phyloP scores from a whole-genome alignment of 1,139 yeast genomes.

The Magnusiomyces sp. region DNA sequence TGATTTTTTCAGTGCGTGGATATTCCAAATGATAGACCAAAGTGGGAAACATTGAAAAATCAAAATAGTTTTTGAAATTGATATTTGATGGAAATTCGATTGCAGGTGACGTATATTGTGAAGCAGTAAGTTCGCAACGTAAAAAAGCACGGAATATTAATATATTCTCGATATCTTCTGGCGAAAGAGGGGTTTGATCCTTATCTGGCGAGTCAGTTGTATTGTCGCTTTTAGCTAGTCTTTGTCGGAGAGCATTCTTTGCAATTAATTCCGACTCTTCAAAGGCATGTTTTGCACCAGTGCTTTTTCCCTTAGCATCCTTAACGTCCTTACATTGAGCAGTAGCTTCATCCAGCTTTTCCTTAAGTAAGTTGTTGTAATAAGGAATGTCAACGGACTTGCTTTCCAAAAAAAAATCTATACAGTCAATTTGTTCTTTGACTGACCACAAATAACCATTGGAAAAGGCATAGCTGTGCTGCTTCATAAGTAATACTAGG shows the following conservation, averaged over 20 bases:
- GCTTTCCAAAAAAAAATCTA: neutral
- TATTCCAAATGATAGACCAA: conserved; percentile 58
- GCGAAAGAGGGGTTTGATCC: neutral
- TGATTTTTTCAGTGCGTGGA: conserved; percentile 63
- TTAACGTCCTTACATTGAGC: no score
- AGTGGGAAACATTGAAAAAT: conserved; percentile 85
- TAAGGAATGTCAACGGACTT: neutral
- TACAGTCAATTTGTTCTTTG: neutral
- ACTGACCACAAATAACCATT: conserved; percentile 74
- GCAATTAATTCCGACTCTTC: no score
- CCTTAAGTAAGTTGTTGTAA: no score
- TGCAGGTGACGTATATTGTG: conserved; percentile 22
- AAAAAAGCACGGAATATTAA: conserved; percentile 3
- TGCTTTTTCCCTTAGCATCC: no score
- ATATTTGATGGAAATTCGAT: conserved; percentile 62
- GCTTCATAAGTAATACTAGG: conserved; percentile 82
- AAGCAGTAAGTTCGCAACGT: neutral
- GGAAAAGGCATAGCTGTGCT: conserved; percentile 83
- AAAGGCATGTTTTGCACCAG: no score
- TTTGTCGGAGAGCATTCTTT: no score
- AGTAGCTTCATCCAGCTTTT: no score
- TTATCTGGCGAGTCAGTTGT: no score
- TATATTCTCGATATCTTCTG: neutral
- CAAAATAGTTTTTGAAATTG: conserved; percentile 56
- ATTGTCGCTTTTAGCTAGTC: no score